phyloP scores from a whole-genome alignment of 805 yeast species.

The Metschnikowia amazonensis region DNA sequence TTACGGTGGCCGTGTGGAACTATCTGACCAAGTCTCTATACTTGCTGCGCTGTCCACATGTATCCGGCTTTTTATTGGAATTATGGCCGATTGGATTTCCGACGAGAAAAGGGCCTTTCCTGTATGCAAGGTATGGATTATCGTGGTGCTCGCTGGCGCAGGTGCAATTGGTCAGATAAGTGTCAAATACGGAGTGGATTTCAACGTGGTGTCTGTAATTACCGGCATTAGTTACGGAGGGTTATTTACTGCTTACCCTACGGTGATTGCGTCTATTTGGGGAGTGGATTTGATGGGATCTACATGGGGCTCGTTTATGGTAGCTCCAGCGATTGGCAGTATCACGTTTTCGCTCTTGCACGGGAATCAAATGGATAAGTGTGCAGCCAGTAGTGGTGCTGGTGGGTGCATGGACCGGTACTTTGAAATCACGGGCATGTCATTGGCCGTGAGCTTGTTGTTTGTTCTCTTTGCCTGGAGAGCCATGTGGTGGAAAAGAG shows the following conservation, averaged over 20 bases:
- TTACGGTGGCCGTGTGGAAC: constrained; percentile 18
- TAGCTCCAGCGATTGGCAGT: constrained; percentile 85
- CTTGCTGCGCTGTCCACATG: constrained; percentile 67
- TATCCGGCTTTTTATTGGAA: constrained; percentile 65
- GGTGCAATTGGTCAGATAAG: constrained; percentile 33
- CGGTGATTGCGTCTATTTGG: constrained; percentile 79
- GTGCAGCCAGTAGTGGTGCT: constrained; percentile 17
- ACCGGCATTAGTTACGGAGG: constrained; percentile 80
- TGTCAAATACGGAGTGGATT: constrained; percentile 11
- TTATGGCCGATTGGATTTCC: constrained; percentile 57
- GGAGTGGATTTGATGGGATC: constrained; percentile 87
- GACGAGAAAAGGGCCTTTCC: constrained; percentile 26
- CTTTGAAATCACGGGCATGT: constrained; percentile 25
- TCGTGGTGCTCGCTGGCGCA: constrained; percentile 23
- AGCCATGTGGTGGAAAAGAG: constrained; percentile 29
- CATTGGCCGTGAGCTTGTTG: constrained; percentile 25
- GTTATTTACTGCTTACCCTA: constrained; percentile 80
- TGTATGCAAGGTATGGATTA: constrained; percentile 32
- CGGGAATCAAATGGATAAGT: constrained; percentile 58
- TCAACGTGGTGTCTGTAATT: constrained; percentile 38
- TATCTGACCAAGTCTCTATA: constrained; percentile 51
- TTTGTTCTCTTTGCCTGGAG: constrained; percentile 29
- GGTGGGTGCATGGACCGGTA: constrained; percentile 26
- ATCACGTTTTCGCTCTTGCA: constrained; percentile 63
- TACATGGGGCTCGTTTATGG: constrained; percentile 86